Conservation (phyloP, 2,329 filamentous ascomycete species). For the Pseudocercospora cruenta region DNA sequence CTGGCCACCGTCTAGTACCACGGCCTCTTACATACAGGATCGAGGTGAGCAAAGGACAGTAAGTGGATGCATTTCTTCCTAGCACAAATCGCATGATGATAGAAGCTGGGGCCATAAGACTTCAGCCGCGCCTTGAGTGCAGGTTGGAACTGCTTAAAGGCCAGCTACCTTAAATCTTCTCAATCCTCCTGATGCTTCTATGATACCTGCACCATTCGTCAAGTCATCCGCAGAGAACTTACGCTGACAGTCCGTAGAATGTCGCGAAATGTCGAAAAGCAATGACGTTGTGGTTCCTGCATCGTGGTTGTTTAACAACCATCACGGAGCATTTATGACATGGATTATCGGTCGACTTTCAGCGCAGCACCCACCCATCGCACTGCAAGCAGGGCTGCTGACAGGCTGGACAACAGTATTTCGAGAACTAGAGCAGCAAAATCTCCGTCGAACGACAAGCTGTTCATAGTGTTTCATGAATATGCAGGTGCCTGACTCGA, state of each 20-base stretch:
- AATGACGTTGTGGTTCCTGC: neutral
- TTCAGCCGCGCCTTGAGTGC: slow-evolving; percentile 24
- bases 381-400: neutral
- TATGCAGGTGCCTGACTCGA: neutral
- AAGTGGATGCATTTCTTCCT: neutral
- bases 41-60: neutral
- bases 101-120: slow-evolving; percentile 40
- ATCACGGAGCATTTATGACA: neutral
- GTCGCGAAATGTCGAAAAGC: neutral
- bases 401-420: neutral
- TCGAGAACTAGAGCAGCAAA: neutral
- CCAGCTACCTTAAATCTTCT: slow-evolving; percentile 39
- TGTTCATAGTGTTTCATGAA: neutral
- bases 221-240: neutral
- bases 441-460: neutral
- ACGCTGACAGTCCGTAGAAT: neutral
- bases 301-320: neutral
- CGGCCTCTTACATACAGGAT: too few relatives aligned
- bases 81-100: slow-evolving; percentile 27
- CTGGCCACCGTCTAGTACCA: too few relatives aligned
- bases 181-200: slow-evolving; percentile 20
- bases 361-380: neutral
- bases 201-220: neutral
- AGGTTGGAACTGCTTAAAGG: slow-evolving; percentile 39
- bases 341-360: neutral